phyloP scores from a whole-genome alignment of 78 protist species.

The Dictyostelium brefeldianum region DNA sequence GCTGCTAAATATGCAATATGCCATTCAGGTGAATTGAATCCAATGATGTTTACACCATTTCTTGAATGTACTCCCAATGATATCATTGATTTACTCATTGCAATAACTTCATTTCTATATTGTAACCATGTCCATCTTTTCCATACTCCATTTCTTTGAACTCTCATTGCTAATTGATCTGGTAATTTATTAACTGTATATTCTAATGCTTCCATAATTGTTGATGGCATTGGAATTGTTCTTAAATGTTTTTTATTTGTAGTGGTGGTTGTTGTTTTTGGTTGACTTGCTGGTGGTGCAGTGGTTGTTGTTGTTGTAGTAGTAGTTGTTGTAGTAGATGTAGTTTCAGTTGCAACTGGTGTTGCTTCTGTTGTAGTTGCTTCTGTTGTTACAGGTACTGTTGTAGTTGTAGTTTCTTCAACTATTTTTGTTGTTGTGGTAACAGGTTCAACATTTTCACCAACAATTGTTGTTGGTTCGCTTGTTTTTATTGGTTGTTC shows the following conservation, averaged over 20 bases:
- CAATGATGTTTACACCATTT: conserved; percentile 82
- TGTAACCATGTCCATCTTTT: conserved; percentile 78
- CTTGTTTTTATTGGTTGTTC: too few relatives aligned
- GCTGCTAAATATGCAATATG: conserved; percentile 83
- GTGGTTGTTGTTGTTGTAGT: neutral
- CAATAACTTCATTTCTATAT: conserved; percentile 40
- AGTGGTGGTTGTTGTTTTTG: neutral
- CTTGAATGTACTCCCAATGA: conserved; percentile 50
- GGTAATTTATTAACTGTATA: conserved; percentile 21
- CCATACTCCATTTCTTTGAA: conserved; percentile 72
- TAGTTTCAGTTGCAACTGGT: neutral
- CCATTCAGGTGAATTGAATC: conserved; percentile 94
- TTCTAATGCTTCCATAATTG: conserved; percentile 50
- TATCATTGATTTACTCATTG: conserved; percentile 68
- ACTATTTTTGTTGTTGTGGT: neutral
- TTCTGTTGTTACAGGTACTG: neutral
- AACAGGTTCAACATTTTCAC: too few relatives aligned
- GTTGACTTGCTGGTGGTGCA: neutral
- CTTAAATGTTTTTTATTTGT: neutral
- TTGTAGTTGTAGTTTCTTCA: neutral
- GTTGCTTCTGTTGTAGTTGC: neutral
- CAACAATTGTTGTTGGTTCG: too few relatives aligned
- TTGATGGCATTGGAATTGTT: conserved; percentile 51
- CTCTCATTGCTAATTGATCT: conserved; percentile 46
- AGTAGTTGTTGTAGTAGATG: neutral